Conservation (phyloP, 192 early-diverging fungal species). For the Coemansia sp. region DNA sequence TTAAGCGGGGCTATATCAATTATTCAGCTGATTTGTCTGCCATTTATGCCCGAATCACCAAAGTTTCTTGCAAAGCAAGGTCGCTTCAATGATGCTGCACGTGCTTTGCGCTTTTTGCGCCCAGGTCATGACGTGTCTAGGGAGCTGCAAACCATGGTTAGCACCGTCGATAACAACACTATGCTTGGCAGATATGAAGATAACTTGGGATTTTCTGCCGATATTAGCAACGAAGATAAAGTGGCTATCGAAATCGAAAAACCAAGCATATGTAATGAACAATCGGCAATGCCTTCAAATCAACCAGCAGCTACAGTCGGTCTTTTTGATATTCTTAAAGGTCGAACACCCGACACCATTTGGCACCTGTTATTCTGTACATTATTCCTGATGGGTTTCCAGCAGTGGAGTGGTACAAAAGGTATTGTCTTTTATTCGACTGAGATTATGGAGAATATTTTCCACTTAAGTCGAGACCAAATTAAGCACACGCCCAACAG, state of each 20-base stretch:
- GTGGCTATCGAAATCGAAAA: not conserved
- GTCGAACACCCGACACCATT: constrained; percentile 54
- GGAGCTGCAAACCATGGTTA: constrained; percentile 59
- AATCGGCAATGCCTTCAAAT: not conserved
- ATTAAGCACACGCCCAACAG: constrained; percentile 39
- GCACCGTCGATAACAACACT: not conserved
- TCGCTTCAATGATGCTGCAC: constrained; percentile 51
- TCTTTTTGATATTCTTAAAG: constrained; percentile 37
- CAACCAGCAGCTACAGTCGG: constrained; percentile 10
- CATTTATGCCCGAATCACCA: constrained; percentile 76
- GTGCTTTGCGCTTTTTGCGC: constrained; percentile 57
- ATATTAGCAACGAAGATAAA: constrained; percentile 8
- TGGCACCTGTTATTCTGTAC: constrained; percentile 61
- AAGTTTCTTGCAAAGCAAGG: constrained; percentile 60
- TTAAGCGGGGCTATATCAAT: constrained; percentile 61
- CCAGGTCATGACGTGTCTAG: constrained; percentile 48
- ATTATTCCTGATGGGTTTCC: constrained; percentile 66
- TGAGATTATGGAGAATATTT: constrained; percentile 64
- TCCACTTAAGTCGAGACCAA: constrained; percentile 47
- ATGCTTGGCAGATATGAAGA: not conserved
- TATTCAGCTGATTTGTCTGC: constrained; percentile 55
- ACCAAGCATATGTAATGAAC: not conserved
- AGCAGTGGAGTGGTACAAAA: constrained; percentile 84
- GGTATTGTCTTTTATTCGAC: constrained; percentile 83
- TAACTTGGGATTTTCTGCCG: constrained; percentile 10